Evolutionary conservation across 495 filamentous ascomycete species (phyloP).

Genomic region (Trichoderma parareesei): DNA sequence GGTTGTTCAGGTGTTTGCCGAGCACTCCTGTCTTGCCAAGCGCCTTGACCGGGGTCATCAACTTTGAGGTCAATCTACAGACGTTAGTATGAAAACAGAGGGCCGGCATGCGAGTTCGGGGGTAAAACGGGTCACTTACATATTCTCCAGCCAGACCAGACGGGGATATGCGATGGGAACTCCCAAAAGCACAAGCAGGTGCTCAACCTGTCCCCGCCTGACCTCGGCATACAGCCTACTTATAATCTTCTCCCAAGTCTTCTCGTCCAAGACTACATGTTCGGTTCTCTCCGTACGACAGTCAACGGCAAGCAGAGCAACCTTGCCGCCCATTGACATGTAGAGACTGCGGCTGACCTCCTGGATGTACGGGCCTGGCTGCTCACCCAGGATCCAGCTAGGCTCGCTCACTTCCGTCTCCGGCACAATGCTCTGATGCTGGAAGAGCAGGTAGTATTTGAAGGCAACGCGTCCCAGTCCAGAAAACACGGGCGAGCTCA

Average conservation of each 20-base stretch:
- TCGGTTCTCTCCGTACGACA: conserved; percentile 83
- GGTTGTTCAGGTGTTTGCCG: conserved; percentile 72
- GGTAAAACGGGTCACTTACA: conserved; percentile 32
- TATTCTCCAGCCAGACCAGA: conserved; percentile 66
- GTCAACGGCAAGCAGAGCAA: conserved; percentile 81
- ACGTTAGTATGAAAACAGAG: conserved; percentile 14
- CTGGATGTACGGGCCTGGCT: conserved; percentile 83
- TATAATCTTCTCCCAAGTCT: conserved; percentile 77
- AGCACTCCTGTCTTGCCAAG: conserved; percentile 75
- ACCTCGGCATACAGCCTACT: conserved; percentile 77
- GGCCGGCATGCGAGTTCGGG: background rate
- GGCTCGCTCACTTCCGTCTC: conserved; percentile 78
- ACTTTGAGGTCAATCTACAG: conserved; percentile 66
- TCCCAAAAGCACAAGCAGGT: conserved; percentile 77
- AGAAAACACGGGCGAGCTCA: conserved; percentile 82
- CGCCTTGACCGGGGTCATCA: conserved; percentile 82
- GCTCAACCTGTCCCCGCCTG: conserved; percentile 71
- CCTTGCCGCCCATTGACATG: conserved; percentile 67
- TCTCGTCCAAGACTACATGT: conserved; percentile 69
- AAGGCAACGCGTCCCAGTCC: conserved; percentile 86
- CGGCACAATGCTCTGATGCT: conserved; percentile 78
- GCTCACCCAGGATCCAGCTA: conserved; percentile 77
- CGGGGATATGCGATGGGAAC: conserved; percentile 92
- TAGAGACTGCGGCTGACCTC: conserved; percentile 80
- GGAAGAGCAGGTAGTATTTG: conserved; percentile 98